phyloP scores from a whole-genome alignment of 257 asterid species.

The Lantana camara region DNA sequence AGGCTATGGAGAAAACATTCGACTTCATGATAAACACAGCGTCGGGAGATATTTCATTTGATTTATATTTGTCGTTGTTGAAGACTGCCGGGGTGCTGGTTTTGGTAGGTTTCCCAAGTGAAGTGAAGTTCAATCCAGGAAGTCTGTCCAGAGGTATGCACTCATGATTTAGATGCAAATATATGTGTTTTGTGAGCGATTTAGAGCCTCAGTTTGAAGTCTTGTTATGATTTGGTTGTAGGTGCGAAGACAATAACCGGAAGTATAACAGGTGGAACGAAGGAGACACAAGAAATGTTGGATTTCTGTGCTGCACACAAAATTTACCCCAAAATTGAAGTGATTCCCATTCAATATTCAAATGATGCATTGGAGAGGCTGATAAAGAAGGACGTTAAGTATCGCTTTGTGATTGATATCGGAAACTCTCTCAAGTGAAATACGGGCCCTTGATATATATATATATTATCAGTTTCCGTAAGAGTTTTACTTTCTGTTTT shows the following conservation, averaged over 20 bases:
- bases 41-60: conserved; percentile 67
- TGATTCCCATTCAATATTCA: conserved; percentile 64
- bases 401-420: conserved; percentile 86
- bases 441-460: not conserved
- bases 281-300: conserved; percentile 80
- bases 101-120: conserved; percentile 75
- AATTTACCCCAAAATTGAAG: conserved; percentile 78
- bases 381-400: conserved; percentile 80
- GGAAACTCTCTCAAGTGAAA: conserved; percentile 63
- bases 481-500: no score
- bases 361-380: conserved; percentile 83
- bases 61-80: conserved; percentile 61
- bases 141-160: conserved; percentile 52
- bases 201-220: not conserved
- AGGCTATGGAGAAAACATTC: conserved; percentile 61
- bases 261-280: conserved; percentile 82
- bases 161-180: not conserved
- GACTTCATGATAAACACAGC: conserved; percentile 86
- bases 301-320: conserved; percentile 81
- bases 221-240: conserved; percentile 18
- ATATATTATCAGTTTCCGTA: no score
- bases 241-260: conserved; percentile 69
- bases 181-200: not conserved
- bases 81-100: conserved; percentile 80
- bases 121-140: conserved; percentile 64